Base-by-base conservation (phyloP, 768 basidiomycete species). In the Aureoboletus auriporus region DNA sequence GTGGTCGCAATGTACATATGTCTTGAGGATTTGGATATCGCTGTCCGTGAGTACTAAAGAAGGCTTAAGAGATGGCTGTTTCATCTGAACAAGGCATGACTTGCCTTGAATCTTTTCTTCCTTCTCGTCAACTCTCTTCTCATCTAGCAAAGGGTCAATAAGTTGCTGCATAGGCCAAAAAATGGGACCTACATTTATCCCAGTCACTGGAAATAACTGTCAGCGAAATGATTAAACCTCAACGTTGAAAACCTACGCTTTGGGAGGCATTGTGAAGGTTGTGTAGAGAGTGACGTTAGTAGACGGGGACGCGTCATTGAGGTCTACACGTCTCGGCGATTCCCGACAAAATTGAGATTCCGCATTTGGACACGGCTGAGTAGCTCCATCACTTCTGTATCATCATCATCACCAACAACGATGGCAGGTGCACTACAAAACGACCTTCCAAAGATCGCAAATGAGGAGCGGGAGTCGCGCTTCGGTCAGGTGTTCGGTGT, bases 21-120 rank as follows among this genome's bases (percentile, higher is more conserved):
- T 99, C 75, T 97, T 96, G 54, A 99, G 82, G 57, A 99, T 96
- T 68, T 98, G 95, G 43, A 99, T 99, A 66, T 98, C 96, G 56
- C 91, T 93, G 60, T 97, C 95, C 64, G 98, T 96, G 53, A 99
- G 83, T 43, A 87, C 95, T 96, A 51, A 4, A 44, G 3, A 33
- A 27, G 35, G 27, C 4, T 40, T 66, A 26, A 61, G 56, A 35
- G 10, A 13, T 8, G 10, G 6, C 20, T 23, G 20, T 8, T 26
- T 30, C 20, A 9, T 44, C 17, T 49, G 14, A 2, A 42, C n/a
- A 52, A 17, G 44, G n/a, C 6, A 39, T 26, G 30, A 72, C 82
- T 52, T 56, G 83, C 89, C 82, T 58, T 88, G 82, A 61, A 97
- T 95, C 75, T 96, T 96, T 72, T 93, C 92, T 60, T 85, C 77